Evolutionary conservation across 495 filamentous ascomycete genomes (phyloP).

Genomic region (Halenospora varia): DNA sequence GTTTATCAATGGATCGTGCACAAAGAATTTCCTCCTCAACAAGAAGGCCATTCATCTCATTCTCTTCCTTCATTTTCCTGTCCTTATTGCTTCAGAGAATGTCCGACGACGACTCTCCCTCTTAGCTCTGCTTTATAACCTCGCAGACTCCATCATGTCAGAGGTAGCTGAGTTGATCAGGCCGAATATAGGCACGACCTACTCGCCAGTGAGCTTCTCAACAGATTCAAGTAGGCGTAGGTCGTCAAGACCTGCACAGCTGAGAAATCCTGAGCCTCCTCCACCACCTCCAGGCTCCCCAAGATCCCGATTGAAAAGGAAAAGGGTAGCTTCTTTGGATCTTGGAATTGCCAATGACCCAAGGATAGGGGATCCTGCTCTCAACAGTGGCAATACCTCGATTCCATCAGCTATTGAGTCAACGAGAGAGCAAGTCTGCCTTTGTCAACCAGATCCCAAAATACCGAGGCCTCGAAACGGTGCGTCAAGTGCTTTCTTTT

Average conservation of each 20-base stretch:
- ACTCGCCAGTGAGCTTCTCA: slow-evolving; percentile 20
- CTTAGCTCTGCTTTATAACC: not conserved
- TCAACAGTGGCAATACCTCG: slow-evolving; percentile 32
- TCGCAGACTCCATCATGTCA: slow-evolving; percentile 13
- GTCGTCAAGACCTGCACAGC: slow-evolving; percentile 15
- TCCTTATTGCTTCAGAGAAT: slow-evolving; percentile 3
- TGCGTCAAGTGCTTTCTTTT: slow-evolving; percentile 45
- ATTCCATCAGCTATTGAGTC: slow-evolving; percentile 27
- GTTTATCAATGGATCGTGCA: slow-evolving; percentile 23
- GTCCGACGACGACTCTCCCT: not conserved
- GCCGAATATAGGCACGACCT: slow-evolving; percentile 14
- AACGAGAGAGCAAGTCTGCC: slow-evolving; percentile 59
- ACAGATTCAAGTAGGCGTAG: slow-evolving; percentile 21
- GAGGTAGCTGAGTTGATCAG: not conserved
- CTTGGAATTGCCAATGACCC: slow-evolving; percentile 40
- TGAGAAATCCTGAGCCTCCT: slow-evolving; percentile 14
- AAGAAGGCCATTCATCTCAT: slow-evolving; percentile 26
- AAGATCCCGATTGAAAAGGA: slow-evolving; percentile 30
- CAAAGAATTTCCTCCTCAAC: slow-evolving; percentile 21
- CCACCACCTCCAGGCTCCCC: slow-evolving; percentile 15
- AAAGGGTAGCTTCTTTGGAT: slow-evolving; percentile 45
- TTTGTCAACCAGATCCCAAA: slow-evolving; percentile 91
- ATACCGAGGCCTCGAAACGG: slow-evolving; percentile 93
- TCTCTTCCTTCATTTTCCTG: slow-evolving; percentile 3
- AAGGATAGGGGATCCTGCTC: slow-evolving; percentile 35